Percentiles rank a stretch among this genome's conserved stretches.
These are phyloP conservation scores for Tuber indicum DNA, from an alignment of 495 filamentous ascomycete species.

Conservation along the genomic window DNA sequence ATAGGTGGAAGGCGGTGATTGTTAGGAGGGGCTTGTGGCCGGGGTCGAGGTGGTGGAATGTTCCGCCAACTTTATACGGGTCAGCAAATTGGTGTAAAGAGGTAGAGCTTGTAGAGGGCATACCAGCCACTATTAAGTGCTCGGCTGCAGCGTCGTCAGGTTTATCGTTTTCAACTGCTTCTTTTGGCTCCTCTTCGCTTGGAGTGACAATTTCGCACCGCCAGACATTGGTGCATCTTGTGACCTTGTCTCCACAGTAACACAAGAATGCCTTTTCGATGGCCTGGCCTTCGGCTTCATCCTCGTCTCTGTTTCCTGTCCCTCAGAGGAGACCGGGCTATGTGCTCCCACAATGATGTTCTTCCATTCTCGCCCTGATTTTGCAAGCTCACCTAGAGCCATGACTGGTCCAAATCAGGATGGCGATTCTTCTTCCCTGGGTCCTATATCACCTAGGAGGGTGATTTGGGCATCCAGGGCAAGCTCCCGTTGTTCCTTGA, in stretches of 20 bases:
- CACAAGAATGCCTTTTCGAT: slow-evolving; percentile 30
- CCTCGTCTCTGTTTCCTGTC: slow-evolving; percentile 24
- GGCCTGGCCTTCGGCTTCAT: slow-evolving; percentile 27
- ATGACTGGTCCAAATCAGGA: slow-evolving; percentile 56
- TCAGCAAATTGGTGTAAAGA: neutral
- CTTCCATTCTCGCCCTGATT: slow-evolving; percentile 60
- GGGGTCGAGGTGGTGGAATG: slow-evolving; percentile 91
- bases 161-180: slow-evolving; percentile 10
- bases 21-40: slow-evolving; percentile 94
- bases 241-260: slow-evolving; percentile 28
- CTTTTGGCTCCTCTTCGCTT: slow-evolving; percentile 27
- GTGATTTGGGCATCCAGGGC: slow-evolving; percentile 74
- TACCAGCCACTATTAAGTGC: slow-evolving; percentile 32
- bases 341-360: slow-evolving; percentile 50
- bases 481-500: slow-evolving; percentile 59
- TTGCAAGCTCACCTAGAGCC: slow-evolving; percentile 59
- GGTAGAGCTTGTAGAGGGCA: slow-evolving; percentile 7
- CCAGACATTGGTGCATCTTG: slow-evolving; percentile 18
- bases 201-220: slow-evolving; percentile 6
- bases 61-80: slow-evolving; percentile 61
- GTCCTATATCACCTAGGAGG: slow-evolving; percentile 55
- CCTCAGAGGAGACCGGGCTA: slow-evolving; percentile 13
- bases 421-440: slow-evolving; percentile 41
- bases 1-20: slow-evolving; percentile 66
- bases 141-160: slow-evolving; percentile 19